Conservation (phyloP, 208 protist species). For the Wallacemonas rigidus region DNA sequence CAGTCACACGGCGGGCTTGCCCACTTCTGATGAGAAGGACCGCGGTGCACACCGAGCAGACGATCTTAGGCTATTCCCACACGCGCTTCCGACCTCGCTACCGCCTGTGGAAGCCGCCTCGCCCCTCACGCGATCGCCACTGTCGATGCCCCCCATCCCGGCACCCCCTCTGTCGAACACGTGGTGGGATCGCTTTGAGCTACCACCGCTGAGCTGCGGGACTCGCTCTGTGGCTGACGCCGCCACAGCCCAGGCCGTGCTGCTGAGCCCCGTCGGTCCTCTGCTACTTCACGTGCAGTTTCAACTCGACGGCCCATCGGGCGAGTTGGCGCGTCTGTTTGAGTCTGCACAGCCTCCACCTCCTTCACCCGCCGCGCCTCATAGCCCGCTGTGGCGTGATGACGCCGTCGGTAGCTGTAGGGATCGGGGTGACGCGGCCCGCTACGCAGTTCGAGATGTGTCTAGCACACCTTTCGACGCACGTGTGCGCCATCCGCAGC, state of each 20-base stretch:
- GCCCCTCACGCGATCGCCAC: neutral
- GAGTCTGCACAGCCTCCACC: neutral
- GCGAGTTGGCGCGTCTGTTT: slow-evolving; percentile 10
- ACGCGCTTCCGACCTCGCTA: slow-evolving; percentile 2
- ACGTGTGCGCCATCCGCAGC: too few species aligned
- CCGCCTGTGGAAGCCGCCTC: neutral
- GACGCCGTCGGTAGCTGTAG: too few species aligned
- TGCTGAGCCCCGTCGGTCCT: slow-evolving; percentile 58
- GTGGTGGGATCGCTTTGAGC: slow-evolving; percentile 10
- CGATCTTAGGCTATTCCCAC: neutral
- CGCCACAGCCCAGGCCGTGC: slow-evolving; percentile 48
- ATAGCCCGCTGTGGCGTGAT: too few species aligned
- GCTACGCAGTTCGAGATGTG: too few species aligned
- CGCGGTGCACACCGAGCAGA: neutral
- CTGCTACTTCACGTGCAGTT: slow-evolving; percentile 66
- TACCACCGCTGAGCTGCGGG: slow-evolving; percentile 54
- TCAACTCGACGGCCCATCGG: slow-evolving; percentile 18
- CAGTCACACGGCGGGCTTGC: too few species aligned
- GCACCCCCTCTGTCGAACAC: neutral
- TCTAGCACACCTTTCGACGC: too few species aligned
- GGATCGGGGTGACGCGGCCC: too few species aligned
- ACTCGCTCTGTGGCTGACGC: slow-evolving; percentile 33
- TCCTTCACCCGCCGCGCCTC: too few species aligned
- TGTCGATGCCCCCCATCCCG: neutral
- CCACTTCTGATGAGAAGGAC: too few species aligned